Conservation (phyloP, 495 filamentous ascomycete genomes). For the Aspergillus leporis region DNA sequence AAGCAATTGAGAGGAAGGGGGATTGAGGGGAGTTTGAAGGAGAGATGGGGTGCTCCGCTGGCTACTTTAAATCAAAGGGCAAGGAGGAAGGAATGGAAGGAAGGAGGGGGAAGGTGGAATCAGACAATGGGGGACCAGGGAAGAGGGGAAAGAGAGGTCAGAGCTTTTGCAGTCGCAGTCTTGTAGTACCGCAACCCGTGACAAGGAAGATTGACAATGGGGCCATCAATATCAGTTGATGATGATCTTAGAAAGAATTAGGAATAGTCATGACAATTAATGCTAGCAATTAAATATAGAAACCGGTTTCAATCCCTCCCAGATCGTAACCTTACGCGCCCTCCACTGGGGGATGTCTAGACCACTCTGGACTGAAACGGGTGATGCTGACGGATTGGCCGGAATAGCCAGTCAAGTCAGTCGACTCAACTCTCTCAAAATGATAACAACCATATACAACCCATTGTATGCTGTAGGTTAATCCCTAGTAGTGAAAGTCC, state of each 20-base stretch:
- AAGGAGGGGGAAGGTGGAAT: background rate
- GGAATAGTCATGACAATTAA: background rate
- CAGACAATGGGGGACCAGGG: background rate
- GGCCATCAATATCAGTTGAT: background rate
- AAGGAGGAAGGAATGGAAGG: conserved; percentile 10
- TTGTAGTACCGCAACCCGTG: conserved; percentile 2
- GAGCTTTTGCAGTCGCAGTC: conserved; percentile 2
- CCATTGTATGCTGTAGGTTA: no score
- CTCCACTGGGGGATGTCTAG: background rate
- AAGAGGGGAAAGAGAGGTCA: conserved; percentile 9
- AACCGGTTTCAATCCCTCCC: conserved; percentile 4
- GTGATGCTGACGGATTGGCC: background rate
- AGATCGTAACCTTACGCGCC: background rate
- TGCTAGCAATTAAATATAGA: background rate
- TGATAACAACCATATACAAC: no score
- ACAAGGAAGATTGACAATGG: background rate
- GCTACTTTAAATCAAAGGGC: background rate
- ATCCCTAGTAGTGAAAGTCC: no score
- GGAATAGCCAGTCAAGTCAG: no score
- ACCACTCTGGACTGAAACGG: background rate
- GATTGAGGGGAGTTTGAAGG: conserved; percentile 11
- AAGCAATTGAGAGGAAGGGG: conserved; percentile 12
- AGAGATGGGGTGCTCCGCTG: background rate
- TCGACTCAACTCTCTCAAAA: no score
- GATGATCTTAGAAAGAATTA: background rate